A percentile compares a stretch with the other conserved stretches of the same genome.
phyloP scores from a whole-genome alignment of 2,329 filamentous ascomycete genomes.

The Ceratocystis albifundus region DNA sequence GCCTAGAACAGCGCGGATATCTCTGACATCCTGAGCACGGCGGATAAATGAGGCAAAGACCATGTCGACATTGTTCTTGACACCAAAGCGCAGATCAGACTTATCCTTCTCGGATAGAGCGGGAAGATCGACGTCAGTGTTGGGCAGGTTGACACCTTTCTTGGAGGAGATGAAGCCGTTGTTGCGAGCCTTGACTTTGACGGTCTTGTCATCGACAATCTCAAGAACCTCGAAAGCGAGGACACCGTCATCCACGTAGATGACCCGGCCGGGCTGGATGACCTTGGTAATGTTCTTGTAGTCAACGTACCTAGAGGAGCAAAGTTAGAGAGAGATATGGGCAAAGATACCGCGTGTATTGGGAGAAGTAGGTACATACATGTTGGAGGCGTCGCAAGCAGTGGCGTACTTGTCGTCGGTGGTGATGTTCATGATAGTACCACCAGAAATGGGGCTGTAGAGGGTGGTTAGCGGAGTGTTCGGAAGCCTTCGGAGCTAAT shows the following conservation, averaged over 20 bases:
- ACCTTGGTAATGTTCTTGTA: conserved; percentile 99
- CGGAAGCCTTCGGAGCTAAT: not conserved
- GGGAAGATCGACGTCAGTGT: conserved; percentile 96
- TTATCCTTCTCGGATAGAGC: conserved; percentile 98
- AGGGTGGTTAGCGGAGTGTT: conserved; percentile 1
- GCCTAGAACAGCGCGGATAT: conserved; percentile 85
- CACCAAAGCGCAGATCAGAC: conserved; percentile 82
- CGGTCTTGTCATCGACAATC: conserved; percentile 76
- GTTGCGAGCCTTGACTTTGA: conserved; percentile 81
- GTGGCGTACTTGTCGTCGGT: conserved; percentile 89
- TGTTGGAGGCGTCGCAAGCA: conserved; percentile 76
- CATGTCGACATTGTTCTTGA: conserved; percentile 99
- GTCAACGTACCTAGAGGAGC: conserved; percentile 65
- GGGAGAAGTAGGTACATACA: conserved; percentile 47
- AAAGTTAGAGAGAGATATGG: not conserved
- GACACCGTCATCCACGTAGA: conserved; percentile 98
- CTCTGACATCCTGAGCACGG: conserved; percentile 78
- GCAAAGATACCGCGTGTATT: not conserved
- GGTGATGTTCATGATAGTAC: conserved; percentile 84
- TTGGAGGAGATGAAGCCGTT: conserved; percentile 97
- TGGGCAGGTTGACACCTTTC: conserved; percentile 98
- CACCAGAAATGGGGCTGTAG: conserved; percentile 57
- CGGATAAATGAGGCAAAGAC: conserved; percentile 98
- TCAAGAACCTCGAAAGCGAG: conserved; percentile 89
- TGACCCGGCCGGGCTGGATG: conserved; percentile 77